phyloP scores from a whole-genome alignment of 768 basidiomycete species.

The Xerocomus brunneocitrinus region DNA sequence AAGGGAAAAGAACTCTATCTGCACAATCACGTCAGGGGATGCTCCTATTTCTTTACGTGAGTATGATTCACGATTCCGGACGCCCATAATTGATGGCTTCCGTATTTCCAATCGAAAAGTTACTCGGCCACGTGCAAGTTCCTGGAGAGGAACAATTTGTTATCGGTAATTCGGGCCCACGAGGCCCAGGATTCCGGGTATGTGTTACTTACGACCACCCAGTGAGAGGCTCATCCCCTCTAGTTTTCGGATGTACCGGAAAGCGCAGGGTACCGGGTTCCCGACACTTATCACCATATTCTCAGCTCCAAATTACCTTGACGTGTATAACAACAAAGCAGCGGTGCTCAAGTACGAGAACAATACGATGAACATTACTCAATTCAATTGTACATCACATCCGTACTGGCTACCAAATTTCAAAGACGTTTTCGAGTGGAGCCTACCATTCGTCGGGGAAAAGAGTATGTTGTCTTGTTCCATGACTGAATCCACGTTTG shows the following conservation, averaged over 20 bases:
- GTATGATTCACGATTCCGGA: slow-evolving; percentile 12
- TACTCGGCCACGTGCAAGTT: slow-evolving; percentile 92
- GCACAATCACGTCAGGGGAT: slow-evolving; percentile 71
- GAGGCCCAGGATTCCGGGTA: slow-evolving; percentile 97
- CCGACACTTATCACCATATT: slow-evolving; percentile 98
- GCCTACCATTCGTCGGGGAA: slow-evolving; percentile 92
- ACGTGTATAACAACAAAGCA: slow-evolving; percentile 94
- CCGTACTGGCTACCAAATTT: slow-evolving; percentile 97
- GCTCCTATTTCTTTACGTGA: slow-evolving; percentile 73
- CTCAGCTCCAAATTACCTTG: slow-evolving; percentile 94
- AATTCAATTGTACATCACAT: slow-evolving; percentile 76
- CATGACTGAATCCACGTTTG: background rate
- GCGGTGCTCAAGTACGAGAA: slow-evolving; percentile 97
- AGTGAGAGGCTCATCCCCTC: background rate
- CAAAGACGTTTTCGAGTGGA: slow-evolving; percentile 98
- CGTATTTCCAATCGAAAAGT: slow-evolving; percentile 27
- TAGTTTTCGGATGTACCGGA: slow-evolving; percentile 90
- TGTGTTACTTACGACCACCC: slow-evolving; percentile 17
- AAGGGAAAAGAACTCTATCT: slow-evolving; percentile 61
- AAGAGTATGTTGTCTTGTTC: slow-evolving; percentile 63
- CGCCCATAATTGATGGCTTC: background rate
- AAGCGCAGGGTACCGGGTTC: slow-evolving; percentile 89
- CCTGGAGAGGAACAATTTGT: slow-evolving; percentile 82
- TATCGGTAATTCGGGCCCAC: slow-evolving; percentile 94
- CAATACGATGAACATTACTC: slow-evolving; percentile 93